These are phyloP conservation scores for Wallacemonas sp. DNA, from an alignment of 208 protist species.

Conservation along the genomic window DNA sequence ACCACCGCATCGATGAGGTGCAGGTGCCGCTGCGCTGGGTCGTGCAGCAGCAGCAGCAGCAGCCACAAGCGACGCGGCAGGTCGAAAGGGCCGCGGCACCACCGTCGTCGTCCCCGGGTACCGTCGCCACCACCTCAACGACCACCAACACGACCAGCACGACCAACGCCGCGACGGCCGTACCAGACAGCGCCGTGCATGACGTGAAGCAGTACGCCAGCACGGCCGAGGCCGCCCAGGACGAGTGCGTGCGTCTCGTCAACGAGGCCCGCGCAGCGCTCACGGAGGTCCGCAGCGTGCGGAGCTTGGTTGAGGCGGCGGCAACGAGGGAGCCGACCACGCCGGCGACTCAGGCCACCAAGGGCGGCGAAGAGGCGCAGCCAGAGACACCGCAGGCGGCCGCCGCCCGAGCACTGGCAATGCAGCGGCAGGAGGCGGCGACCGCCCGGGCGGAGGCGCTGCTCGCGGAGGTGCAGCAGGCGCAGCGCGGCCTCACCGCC, in stretches of 20 bases:
- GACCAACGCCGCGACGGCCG: too few relatives aligned
- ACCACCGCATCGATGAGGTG: conserved; percentile 34
- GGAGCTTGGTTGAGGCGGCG: not conserved
- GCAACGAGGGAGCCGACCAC: not conserved
- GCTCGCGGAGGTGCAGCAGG: conserved; percentile 5
- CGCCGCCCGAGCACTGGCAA: not conserved
- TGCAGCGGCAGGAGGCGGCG: conserved; percentile 2
- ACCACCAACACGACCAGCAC: too few relatives aligned
- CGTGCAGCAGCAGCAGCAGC: conserved; percentile 1
- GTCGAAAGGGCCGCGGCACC: too few relatives aligned
- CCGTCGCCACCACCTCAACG: too few relatives aligned
- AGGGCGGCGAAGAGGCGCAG: conserved; percentile 10
- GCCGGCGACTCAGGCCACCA: not conserved
- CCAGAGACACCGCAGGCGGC: conserved; percentile 1
- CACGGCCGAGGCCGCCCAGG: conserved; percentile 30
- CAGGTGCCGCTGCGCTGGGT: conserved; percentile 22
- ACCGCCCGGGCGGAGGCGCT: conserved; percentile 1
- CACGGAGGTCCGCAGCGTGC: not conserved
- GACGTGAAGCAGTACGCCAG: conserved; percentile 14
- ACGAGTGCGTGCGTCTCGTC: conserved; percentile 23
- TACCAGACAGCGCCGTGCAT: too few relatives aligned
- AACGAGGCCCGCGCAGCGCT: conserved; percentile 26
- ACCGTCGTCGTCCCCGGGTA: too few relatives aligned
- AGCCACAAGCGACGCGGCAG: too few relatives aligned
- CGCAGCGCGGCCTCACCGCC: not conserved